Percentiles rank a stretch among this genome's conserved stretches.
Evolutionary conservation across 2,329 filamentous ascomycete genomes (phyloP).

Genomic region (Cadophora sp.): DNA sequence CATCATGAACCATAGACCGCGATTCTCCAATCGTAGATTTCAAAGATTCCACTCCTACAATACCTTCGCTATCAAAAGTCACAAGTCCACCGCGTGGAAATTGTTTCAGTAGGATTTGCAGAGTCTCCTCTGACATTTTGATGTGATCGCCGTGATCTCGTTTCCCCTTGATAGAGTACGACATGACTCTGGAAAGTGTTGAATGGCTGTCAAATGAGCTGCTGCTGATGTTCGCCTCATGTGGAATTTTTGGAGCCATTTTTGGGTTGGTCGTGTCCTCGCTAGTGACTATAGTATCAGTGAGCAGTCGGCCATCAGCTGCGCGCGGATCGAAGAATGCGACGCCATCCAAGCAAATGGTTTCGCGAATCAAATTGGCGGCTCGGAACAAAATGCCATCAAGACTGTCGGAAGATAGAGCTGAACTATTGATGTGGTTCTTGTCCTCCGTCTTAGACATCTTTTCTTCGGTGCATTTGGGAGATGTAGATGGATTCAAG

Average conservation of each 20-base stretch:
- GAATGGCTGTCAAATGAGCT: background rate
- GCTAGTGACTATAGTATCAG: background rate
- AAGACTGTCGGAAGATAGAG: background rate
- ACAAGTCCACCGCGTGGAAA: background rate
- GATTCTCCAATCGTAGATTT: background rate
- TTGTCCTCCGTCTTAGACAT: background rate
- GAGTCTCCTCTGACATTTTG: background rate
- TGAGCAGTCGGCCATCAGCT: background rate
- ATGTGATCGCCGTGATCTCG: background rate
- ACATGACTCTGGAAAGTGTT: slow-evolving; percentile 9
- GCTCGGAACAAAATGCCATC: slow-evolving; percentile 10
- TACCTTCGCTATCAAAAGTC: background rate
- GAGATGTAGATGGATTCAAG: background rate
- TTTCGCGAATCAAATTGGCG: slow-evolving; percentile 22
- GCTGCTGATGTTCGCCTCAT: background rate
- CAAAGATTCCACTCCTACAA: background rate
- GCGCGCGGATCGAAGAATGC: slow-evolving; percentile 20
- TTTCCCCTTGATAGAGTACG: background rate
- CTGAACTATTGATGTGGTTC: background rate
- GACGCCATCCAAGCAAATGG: slow-evolving; percentile 15
- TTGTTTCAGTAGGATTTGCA: background rate
- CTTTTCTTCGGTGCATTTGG: background rate
- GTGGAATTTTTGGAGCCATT: background rate
- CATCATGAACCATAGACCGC: no score
- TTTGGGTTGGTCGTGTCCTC: background rate